phyloP scores from a whole-genome alignment of 192 early-diverging fungal genomes.

The Spizellomyces punctatus region DNA sequence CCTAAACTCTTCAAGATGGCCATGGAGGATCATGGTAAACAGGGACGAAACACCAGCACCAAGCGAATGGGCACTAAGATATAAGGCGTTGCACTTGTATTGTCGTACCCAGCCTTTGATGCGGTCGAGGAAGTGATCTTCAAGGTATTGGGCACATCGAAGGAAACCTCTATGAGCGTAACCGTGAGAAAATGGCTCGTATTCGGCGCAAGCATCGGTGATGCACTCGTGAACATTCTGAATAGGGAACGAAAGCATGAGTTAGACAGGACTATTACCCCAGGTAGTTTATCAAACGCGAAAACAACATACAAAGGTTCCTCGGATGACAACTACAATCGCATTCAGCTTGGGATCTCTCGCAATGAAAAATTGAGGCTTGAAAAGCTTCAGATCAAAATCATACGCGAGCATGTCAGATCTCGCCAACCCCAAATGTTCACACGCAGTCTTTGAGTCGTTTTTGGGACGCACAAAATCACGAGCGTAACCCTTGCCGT shows the following conservation, averaged over 20 bases:
- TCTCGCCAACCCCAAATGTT: slow-evolving; percentile 38
- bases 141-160: slow-evolving; percentile 42
- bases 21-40: slow-evolving; percentile 36
- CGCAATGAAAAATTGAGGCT: slow-evolving; percentile 42
- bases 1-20: slow-evolving; percentile 27
- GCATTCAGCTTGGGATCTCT: slow-evolving; percentile 41
- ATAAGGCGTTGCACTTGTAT: slow-evolving; percentile 30
- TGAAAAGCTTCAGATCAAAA: slow-evolving; percentile 38
- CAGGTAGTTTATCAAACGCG: too few species aligned
- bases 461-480: slow-evolving; percentile 31
- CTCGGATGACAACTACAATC: slow-evolving; percentile 44
- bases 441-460: slow-evolving; percentile 43
- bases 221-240: slow-evolving; percentile 40
- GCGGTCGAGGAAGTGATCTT: slow-evolving; percentile 37
- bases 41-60: slow-evolving; percentile 44
- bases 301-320: slow-evolving; percentile 28
- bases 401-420: slow-evolving; percentile 48
- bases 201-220: slow-evolving; percentile 47
- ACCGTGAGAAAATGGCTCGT: slow-evolving; percentile 44
- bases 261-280: not conserved
- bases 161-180: slow-evolving; percentile 42
- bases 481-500: slow-evolving; percentile 38
- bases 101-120: slow-evolving; percentile 41
- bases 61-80: slow-evolving; percentile 47
- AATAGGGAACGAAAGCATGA: not conserved